Evolutionary conservation across 345 rosid genomes (phyloP), one percentile per base, ranked within the genome.

Genomic region (Jatropha curcas): DNA sequence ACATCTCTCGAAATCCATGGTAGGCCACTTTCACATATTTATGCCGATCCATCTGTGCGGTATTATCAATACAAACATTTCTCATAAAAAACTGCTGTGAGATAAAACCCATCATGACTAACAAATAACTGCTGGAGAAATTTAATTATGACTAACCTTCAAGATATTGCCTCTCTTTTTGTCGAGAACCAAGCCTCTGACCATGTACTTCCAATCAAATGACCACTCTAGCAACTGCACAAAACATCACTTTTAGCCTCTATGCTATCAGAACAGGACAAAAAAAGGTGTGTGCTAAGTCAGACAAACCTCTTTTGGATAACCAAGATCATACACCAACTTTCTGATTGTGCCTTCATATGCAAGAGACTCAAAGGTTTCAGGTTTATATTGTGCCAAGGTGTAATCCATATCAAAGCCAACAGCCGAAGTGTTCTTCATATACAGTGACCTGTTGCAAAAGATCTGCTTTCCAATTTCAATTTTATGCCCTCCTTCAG

Each of bases 391-490:
- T 72, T 95, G 99, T 30, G 99, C 99, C 82, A 92, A 83, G 25
- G 99, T 95, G 80, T 95, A 95, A 80, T 95, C 99, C 99, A 95
- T 95, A 81, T 95, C 98, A 82, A 95, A 92, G 50, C 99, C 99
- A 51, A 95, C 91, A 20, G 99, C 97, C 28, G 91, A 80, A 16
- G 91, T 91, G 79, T 84, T 95, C 85, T 77, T 95, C 99, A 95
- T 95, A 80, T 95, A 92, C 81, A 95, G 79, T 53, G 98, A 87
- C 81, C 98, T 87, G 76, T 92, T 95, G 88, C 99, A 95, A 75
- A 95, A 95, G 51, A 95, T 95, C 77, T 88, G 96, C 41, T 88
- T 92, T 71, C 89, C 87, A 20, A 87, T 74, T 57, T 85, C 88
- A 65, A 88, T 85, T 51, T 82, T 79, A 67, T 76, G 55, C 62